A percentile compares a stretch with the other conserved stretches of the same genome.
Conservation (phyloP, 139 green algal species). For the Deuterostichococcus epilithicus region DNA sequence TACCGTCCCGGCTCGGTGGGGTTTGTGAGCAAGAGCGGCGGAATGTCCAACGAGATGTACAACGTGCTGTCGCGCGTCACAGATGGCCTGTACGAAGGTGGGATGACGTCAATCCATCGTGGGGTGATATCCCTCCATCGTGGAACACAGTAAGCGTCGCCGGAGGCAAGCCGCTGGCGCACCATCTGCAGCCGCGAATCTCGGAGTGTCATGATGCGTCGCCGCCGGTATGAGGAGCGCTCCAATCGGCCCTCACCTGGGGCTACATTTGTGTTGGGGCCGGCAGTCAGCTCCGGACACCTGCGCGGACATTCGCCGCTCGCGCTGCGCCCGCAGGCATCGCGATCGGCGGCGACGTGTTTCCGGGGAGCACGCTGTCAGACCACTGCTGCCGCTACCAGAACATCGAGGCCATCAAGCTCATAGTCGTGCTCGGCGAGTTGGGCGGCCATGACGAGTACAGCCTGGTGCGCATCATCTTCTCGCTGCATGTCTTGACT, state of each 20-base stretch:
- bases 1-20: slow-evolving; percentile 86
- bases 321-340: slow-evolving; percentile 59
- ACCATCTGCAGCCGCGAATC: no score
- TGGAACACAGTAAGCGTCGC: no score
- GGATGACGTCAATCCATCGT: neutral
- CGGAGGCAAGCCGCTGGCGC: no score
- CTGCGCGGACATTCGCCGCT: no score
- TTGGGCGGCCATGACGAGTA: slow-evolving; percentile 91
- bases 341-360: slow-evolving; percentile 90
- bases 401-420: slow-evolving; percentile 82
- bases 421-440: slow-evolving; percentile 95
- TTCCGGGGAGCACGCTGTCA: slow-evolving; percentile 85
- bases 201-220: no score
- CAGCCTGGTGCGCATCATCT: slow-evolving; percentile 75
- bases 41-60: slow-evolving; percentile 97
- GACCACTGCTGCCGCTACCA: slow-evolving; percentile 92
- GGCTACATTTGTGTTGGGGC: no score
- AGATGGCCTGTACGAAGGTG: slow-evolving; percentile 91
- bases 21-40: slow-evolving; percentile 90
- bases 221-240: no score
- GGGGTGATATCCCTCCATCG: neutral
- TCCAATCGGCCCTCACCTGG: no score
- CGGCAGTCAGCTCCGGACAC: no score
- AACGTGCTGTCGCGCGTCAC: slow-evolving; percentile 86
- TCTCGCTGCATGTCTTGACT: no score